Percentiles rank a stretch among this genome's conserved stretches.
Conservation (phyloP, 1,284 basidiomycete genomes). For the Ganoderma sinense region DNA sequence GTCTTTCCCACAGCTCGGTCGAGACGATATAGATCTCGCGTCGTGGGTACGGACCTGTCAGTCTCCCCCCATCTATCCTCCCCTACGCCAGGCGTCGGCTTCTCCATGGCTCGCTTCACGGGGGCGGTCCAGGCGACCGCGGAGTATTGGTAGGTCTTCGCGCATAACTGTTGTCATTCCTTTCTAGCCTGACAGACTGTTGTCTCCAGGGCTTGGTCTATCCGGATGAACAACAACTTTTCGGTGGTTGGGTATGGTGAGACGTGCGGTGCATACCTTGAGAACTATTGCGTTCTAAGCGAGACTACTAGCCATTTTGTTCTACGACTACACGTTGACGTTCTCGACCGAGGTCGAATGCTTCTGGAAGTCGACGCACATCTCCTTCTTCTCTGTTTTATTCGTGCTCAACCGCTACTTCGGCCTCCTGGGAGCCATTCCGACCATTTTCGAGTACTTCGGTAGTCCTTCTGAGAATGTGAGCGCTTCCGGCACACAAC, state of each 20-base stretch:
- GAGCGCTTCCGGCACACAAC: neutral
- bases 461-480: neutral
- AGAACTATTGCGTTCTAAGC: neutral
- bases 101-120: conserved; percentile 1
- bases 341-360: conserved; percentile 16
- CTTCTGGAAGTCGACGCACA: conserved; percentile 13
- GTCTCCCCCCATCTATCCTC: neutral
- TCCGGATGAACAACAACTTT: conserved; percentile 23
- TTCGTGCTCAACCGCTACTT: conserved; percentile 19
- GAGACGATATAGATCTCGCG: neutral
- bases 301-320: conserved; percentile 11
- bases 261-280: neutral
- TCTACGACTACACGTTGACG: conserved; percentile 20
- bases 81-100: neutral
- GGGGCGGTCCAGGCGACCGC: conserved; percentile 18
- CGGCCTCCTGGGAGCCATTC: conserved; percentile 11
- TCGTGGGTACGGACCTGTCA: neutral
- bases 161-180: neutral
- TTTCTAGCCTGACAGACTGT: neutral
- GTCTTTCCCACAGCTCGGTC: conserved; percentile 1
- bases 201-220: conserved; percentile 17
- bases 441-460: conserved; percentile 19
- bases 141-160: conserved; percentile 24
- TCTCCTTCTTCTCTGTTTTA: conserved; percentile 3
- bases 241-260: conserved; percentile 19